These are phyloP conservation scores for Ascochyta rabiei DNA, from an alignment of 2,329 filamentous ascomycete species.

Conservation along the genomic window DNA sequence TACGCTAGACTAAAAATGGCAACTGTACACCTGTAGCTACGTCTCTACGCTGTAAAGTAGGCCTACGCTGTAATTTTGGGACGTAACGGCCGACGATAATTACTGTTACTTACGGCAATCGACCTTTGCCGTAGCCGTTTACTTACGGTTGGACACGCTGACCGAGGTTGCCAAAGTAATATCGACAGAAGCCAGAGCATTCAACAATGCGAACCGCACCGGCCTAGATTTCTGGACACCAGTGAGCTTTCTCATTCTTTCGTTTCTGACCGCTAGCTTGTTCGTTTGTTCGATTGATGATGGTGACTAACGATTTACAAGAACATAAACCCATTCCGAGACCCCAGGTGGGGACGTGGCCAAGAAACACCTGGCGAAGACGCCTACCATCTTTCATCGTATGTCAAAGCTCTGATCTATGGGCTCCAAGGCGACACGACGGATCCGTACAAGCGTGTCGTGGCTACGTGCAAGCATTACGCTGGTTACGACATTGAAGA, in stretches of 20 bases:
- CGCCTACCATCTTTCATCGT: conserved; percentile 57
- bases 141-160: too few relatives aligned
- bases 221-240: conserved; percentile 11
- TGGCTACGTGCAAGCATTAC: conserved; percentile 49
- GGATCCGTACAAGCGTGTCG: conserved; percentile 34
- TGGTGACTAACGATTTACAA: not conserved
- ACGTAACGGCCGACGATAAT: too few relatives aligned
- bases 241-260: not conserved
- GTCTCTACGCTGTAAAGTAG: too few relatives aligned
- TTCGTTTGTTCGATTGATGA: too few relatives aligned
- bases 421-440: conserved; percentile 59
- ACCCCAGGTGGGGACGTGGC: conserved; percentile 64
- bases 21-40: too few relatives aligned
- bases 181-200: conserved; percentile 67
- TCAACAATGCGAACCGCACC: conserved; percentile 61
- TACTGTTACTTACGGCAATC: too few relatives aligned
- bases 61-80: too few relatives aligned
- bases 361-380: conserved; percentile 65
- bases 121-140: too few relatives aligned
- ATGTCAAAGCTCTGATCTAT: conserved; percentile 60
- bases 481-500: conserved; percentile 43
- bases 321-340: conserved; percentile 70
- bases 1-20: too few relatives aligned
- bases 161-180: conserved; percentile 62
- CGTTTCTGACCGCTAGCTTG: too few relatives aligned